Evolutionary conservation across 2,329 filamentous ascomycete genomes (phyloP).

Genomic region (Botrytis paeoniae): DNA sequence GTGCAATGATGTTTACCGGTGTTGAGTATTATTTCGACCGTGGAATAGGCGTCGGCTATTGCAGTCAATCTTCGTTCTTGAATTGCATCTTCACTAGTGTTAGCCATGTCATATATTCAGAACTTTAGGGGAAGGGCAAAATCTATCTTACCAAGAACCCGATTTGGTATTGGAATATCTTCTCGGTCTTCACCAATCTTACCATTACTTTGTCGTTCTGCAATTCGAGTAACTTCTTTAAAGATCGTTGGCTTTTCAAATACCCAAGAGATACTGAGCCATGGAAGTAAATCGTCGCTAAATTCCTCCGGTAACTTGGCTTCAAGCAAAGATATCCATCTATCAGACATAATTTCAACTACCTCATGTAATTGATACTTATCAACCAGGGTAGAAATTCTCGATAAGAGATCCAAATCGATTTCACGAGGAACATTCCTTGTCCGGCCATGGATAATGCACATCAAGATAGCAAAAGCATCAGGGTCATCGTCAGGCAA

Average conservation of each 20-base stretch:
- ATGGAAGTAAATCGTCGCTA: not conserved
- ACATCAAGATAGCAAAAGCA: slow-evolving; percentile 16
- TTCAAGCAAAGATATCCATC: slow-evolving; percentile 11
- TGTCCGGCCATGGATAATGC: not conserved
- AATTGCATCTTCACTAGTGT: slow-evolving; percentile 8
- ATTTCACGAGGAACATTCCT: not conserved
- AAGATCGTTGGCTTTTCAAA: slow-evolving; percentile 13
- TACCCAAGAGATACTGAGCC: slow-evolving; percentile 17
- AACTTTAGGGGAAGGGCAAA: not conserved
- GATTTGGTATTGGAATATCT: slow-evolving; percentile 14
- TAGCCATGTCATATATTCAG: not conserved
- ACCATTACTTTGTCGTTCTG: slow-evolving; percentile 12
- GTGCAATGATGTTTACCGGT: slow-evolving; percentile 11
- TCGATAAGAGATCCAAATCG: not conserved
- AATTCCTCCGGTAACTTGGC: not conserved
- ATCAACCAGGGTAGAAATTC: slow-evolving; percentile 16
- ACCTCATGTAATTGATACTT: slow-evolving; percentile 19
- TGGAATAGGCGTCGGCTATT: slow-evolving; percentile 7
- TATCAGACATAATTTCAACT: slow-evolving; percentile 12
- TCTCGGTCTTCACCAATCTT: slow-evolving; percentile 9
- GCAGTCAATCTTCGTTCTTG: slow-evolving; percentile 6
- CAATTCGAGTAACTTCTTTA: slow-evolving; percentile 1
- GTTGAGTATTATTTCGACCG: not conserved
- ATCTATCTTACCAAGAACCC: slow-evolving; percentile 10
- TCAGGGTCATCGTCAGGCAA: slow-evolving; percentile 16